Percentiles rank a stretch among this genome's conserved stretches.
phyloP scores from a whole-genome alignment of 73 alveolate species.

The Symbiodinium pilosum region DNA sequence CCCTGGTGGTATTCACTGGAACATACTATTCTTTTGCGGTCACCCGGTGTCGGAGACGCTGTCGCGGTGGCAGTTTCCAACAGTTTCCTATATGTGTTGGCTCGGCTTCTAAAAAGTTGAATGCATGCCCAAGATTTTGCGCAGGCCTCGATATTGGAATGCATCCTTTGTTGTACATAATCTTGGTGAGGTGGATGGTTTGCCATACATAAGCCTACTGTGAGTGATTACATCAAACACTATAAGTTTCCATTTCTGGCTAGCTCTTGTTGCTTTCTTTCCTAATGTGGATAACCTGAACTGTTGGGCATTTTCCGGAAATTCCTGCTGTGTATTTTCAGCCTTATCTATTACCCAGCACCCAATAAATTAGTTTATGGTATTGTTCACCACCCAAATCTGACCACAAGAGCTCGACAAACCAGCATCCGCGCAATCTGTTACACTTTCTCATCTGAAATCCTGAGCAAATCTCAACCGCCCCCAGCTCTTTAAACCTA shows the following conservation, averaged over 20 bases:
- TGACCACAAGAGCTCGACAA: too few species aligned
- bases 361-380: too few species aligned
- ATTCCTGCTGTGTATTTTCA: constrained; percentile 20
- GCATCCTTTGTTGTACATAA: constrained; percentile 3
- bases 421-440: too few species aligned
- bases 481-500: too few species aligned
- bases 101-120: not conserved
- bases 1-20: not conserved
- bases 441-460: too few species aligned
- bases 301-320: not conserved
- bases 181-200: not conserved
- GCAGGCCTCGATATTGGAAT: constrained; percentile 19
- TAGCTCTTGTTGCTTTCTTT: not conserved
- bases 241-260: not conserved
- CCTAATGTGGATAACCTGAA: not conserved
- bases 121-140: not conserved
- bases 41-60: not conserved
- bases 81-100: not conserved
- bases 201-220: not conserved
- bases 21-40: not conserved
- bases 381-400: too few species aligned
- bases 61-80: not conserved
- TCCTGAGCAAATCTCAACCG: too few species aligned
- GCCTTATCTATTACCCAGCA: not conserved
- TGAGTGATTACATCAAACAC: not conserved